Percentiles rank a stretch among this genome's conserved stretches.
phyloP scores from a whole-genome alignment of 805 yeast genomes.

The Candida quercuum region DNA sequence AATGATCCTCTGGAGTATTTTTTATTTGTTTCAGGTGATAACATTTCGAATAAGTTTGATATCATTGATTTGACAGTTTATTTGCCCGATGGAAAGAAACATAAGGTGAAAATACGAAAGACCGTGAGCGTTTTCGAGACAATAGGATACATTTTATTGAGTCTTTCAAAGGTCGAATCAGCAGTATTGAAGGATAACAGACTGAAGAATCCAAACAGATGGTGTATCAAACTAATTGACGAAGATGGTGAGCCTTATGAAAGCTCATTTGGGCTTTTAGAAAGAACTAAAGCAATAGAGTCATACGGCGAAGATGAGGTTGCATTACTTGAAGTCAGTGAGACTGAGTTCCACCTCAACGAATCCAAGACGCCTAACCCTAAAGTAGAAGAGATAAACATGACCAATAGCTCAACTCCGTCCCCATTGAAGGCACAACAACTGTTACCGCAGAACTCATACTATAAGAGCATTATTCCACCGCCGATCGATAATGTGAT shows the following conservation, averaged over 20 bases:
- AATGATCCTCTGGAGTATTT: conserved; percentile 41
- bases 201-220: conserved; percentile 50
- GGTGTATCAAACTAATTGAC: conserved; percentile 80
- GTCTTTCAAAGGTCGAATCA: conserved; percentile 4
- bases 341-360: conserved; percentile 39
- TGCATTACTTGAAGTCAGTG: conserved; percentile 60
- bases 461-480: conserved; percentile 33
- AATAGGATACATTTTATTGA: conserved; percentile 46
- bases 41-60: conserved; percentile 15
- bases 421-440: conserved; percentile 5
- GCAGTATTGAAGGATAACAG: conserved; percentile 2
- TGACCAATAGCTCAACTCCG: conserved; percentile 1
- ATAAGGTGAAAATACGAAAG: conserved; percentile 24
- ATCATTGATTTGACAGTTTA: conserved; percentile 20
- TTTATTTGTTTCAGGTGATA: conserved; percentile 30
- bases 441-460: conserved; percentile 24
- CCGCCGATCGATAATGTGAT: conserved; percentile 13
- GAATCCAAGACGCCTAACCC: conserved; percentile 53
- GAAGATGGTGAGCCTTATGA: conserved; percentile 94
- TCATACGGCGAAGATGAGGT: conserved; percentile 80
- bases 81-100: conserved; percentile 21
- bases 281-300: conserved; percentile 56
- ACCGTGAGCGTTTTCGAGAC: conserved; percentile 46
- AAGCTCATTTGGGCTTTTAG: conserved; percentile 81
- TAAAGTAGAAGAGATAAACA: conserved; percentile 2